These are phyloP conservation scores for Russula earlei DNA, from an alignment of 768 basidiomycete species.

Conservation along the genomic window DNA sequence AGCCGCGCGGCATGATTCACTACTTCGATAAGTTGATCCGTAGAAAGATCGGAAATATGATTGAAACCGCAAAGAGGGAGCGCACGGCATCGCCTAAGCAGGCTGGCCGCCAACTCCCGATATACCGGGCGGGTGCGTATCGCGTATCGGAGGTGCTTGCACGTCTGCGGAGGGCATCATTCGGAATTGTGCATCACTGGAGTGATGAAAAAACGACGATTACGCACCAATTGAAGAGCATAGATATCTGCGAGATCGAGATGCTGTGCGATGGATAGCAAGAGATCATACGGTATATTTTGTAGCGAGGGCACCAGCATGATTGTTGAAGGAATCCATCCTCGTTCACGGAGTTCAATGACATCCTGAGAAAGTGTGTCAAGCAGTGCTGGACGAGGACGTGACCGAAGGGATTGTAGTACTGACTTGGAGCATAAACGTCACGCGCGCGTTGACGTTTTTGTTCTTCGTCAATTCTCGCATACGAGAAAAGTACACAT, in stretches of 20 bases:
- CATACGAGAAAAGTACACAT: no score
- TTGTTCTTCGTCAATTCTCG: no score
- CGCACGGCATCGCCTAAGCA: constrained; percentile 58
- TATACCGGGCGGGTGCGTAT: constrained; percentile 60
- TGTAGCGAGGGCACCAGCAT: no score
- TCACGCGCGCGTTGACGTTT: no score
- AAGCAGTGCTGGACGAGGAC: no score
- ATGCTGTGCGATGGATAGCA: constrained; percentile 57
- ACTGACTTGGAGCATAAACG: no score
- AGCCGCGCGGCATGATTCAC: constrained; percentile 55
- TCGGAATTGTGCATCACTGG: neutral
- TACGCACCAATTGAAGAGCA: constrained; percentile 52
- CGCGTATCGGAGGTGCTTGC: constrained; percentile 50
- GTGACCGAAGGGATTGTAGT: no score
- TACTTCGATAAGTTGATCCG: constrained; percentile 47
- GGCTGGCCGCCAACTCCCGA: constrained; percentile 49
- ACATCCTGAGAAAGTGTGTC: no score
- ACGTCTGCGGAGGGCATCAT: constrained; percentile 38
- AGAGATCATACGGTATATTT: constrained; percentile 57
- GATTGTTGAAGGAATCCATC: no score
- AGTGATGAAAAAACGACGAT: neutral
- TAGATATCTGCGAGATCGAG: constrained; percentile 53
- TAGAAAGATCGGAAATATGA: constrained; percentile 54
- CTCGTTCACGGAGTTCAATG: no score
- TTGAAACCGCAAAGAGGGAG: constrained; percentile 63